phyloP scores from a whole-genome alignment of 345 rosid genomes.

The Lagerstroemia speciosa region DNA sequence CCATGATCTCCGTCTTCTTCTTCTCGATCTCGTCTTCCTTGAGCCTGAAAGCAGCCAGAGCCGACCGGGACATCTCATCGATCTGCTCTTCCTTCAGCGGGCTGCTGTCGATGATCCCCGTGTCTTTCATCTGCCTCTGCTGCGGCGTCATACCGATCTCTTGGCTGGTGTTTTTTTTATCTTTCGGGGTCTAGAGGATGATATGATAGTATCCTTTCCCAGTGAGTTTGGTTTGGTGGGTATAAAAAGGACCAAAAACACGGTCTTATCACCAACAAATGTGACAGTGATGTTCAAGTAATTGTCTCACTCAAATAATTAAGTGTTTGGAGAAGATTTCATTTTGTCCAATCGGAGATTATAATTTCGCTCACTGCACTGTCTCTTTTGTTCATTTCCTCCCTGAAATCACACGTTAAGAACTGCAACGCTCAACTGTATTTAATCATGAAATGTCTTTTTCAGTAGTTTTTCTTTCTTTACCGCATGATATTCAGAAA shows the following conservation, averaged over 20 bases:
- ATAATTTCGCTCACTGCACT: not conserved
- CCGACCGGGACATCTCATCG: conserved; percentile 67
- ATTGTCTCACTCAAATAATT: not conserved
- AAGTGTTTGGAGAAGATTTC: conserved; percentile 2
- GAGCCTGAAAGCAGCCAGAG: conserved; percentile 55
- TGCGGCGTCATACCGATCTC: conserved; percentile 4
- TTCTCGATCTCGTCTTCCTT: conserved; percentile 95
- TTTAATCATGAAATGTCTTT: not conserved
- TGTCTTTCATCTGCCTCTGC: conserved; percentile 11
- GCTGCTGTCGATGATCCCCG: conserved; percentile 4
- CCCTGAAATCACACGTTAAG: conserved; percentile 10
- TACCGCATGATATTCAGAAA: too few relatives aligned
- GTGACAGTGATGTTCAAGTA: conserved; percentile 1
- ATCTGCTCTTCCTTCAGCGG: conserved; percentile 40
- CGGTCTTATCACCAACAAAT: conserved; percentile 16
- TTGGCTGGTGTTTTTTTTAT: not conserved
- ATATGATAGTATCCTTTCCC: conserved; percentile 32
- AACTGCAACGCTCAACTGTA: not conserved
- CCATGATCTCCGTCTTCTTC: conserved; percentile 67
- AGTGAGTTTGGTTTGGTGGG: conserved; percentile 1
- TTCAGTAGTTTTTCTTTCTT: not conserved
- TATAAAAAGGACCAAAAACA: conserved; percentile 15
- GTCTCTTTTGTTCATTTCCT: not conserved
- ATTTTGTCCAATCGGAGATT: conserved; percentile 4
- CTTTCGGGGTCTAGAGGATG: not conserved